Conservation (phyloP, 345 rosid genomes). For the Salix caprea region DNA sequence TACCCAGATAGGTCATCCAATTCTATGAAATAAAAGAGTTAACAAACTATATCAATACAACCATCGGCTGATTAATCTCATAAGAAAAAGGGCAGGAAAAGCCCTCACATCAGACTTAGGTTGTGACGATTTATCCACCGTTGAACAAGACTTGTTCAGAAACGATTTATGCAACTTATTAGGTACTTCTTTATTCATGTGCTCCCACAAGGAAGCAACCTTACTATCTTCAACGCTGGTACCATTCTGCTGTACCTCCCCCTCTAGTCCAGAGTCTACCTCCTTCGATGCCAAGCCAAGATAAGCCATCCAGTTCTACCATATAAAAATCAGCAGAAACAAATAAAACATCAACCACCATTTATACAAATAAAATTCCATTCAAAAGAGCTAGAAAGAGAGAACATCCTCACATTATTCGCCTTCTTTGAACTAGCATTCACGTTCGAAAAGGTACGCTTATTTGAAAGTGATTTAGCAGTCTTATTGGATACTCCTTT, state of each 20-base stretch:
- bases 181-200: conserved; percentile 22
- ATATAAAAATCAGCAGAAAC: neutral
- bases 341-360: neutral
- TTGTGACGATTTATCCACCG: conserved; percentile 19
- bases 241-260: neutral
- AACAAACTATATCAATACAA: neutral
- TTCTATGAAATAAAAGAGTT: conserved; percentile 23
- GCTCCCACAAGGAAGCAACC: conserved; percentile 12
- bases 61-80: neutral
- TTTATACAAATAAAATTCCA: neutral
- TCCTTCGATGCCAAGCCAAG: conserved; percentile 18
- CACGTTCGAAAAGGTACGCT: conserved; percentile 19
- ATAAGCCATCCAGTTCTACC: conserved; percentile 40
- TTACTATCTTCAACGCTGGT: neutral
- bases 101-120: conserved; percentile 33
- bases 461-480: conserved; percentile 28
- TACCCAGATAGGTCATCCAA: conserved; percentile 49
- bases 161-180: conserved; percentile 20
- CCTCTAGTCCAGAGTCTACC: neutral
- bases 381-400: neutral
- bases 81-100: neutral
- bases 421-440: conserved; percentile 28
- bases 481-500: conserved; percentile 36
- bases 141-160: conserved; percentile 16
- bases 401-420: conserved; percentile 41